A percentile compares a stretch with the other conserved stretches of the same genome.
Evolutionary conservation across 768 basidiomycete species (phyloP).

Genomic region (Amanita muscaria): DNA sequence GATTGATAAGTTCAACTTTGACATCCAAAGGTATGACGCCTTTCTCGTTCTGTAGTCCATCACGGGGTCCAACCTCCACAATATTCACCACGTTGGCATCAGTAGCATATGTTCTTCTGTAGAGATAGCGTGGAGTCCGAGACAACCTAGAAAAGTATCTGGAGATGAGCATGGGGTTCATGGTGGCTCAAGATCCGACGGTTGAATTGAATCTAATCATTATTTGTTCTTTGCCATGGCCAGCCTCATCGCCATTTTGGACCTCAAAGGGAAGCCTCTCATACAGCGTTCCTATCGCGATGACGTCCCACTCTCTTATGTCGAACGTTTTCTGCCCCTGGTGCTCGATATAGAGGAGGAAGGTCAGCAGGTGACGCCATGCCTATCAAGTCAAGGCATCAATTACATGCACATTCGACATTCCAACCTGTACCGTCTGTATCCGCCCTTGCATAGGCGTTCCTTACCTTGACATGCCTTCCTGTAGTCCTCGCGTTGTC

Average conservation of each 20-base stretch:
- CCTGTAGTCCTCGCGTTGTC: conserved; percentile 83
- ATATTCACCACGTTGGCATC: conserved; percentile 44
- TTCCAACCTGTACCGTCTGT: conserved; percentile 91
- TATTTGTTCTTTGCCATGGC: conserved; percentile 40
- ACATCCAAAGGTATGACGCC: conserved; percentile 58
- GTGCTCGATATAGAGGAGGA: conserved; percentile 97
- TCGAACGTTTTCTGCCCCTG: conserved; percentile 91
- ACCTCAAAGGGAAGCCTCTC: conserved; percentile 96
- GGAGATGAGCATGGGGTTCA: neutral
- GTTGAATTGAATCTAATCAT: neutral
- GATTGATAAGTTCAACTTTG: conserved; percentile 74
- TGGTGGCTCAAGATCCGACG: neutral
- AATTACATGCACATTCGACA: conserved; percentile 99
- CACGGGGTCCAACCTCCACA: conserved; percentile 86
- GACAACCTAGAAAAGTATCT: neutral
- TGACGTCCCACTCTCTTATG: conserved; percentile 81
- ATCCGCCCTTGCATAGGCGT: neutral
- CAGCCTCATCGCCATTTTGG: conserved; percentile 83
- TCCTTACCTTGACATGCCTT: neutral
- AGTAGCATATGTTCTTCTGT: conserved; percentile 9
- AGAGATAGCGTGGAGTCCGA: neutral
- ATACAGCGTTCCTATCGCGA: conserved; percentile 96
- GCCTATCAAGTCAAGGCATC: conserved; percentile 89
- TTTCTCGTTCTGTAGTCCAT: conserved; percentile 89
- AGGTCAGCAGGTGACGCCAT: conserved; percentile 90